Conservation (phyloP, 257 asterid genomes). For the Buddleja alternifolia region DNA sequence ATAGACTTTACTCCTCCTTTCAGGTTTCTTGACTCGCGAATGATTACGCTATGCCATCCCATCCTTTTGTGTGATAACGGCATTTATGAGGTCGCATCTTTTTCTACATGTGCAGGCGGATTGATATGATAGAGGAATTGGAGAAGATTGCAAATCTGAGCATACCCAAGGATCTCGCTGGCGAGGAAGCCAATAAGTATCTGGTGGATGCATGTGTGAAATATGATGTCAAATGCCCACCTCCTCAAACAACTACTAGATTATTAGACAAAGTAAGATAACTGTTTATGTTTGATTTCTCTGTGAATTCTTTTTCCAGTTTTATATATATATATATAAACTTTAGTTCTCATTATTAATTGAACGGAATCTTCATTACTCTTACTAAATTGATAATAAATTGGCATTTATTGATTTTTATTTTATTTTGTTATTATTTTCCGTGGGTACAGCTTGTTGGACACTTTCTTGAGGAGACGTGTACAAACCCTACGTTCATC, state of each 20-base stretch:
- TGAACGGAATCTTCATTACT: too few species aligned
- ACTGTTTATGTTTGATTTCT: neutral
- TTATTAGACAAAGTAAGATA: slow-evolving; percentile 76
- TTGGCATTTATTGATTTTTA: too few species aligned
- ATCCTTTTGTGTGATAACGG: neutral
- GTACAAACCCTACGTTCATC: slow-evolving; percentile 73
- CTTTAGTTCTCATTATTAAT: too few species aligned
- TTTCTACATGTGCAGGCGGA: slow-evolving; percentile 52
- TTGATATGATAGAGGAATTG: slow-evolving; percentile 92
- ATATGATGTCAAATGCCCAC: slow-evolving; percentile 83
- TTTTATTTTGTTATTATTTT: neutral
- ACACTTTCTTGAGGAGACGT: slow-evolving; percentile 87
- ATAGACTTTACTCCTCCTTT: slow-evolving; percentile 98
- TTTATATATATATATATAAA: too few species aligned
- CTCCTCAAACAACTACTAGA: slow-evolving; percentile 89
- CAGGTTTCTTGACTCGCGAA: slow-evolving; percentile 50
- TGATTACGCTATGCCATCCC: neutral
- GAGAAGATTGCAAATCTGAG: slow-evolving; percentile 75
- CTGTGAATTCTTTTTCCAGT: neutral
- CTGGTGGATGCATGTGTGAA: slow-evolving; percentile 71
- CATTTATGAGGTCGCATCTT: neutral
- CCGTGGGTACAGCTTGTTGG: slow-evolving; percentile 69
- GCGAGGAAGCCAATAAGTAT: slow-evolving; percentile 80
- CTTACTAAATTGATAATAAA: too few species aligned
- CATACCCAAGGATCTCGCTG: slow-evolving; percentile 84